phyloP scores from a whole-genome alignment of 1,284 basidiomycete genomes.

The Stygiomarasmius scandens region DNA sequence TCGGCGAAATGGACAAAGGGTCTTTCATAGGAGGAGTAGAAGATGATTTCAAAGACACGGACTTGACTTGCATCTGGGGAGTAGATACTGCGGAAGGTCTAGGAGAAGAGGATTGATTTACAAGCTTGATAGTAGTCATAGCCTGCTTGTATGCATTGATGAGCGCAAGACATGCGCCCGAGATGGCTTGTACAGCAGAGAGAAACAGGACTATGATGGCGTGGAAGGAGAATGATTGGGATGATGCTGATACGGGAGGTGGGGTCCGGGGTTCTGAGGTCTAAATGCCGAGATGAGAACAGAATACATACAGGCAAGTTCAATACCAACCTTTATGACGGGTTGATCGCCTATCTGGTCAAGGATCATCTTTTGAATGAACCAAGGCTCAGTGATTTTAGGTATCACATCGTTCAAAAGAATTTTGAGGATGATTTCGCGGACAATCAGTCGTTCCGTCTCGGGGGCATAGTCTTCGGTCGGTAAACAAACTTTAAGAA shows the following conservation, averaged over 20 bases:
- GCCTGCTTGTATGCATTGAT: constrained; percentile 70
- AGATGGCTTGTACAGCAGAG: constrained; percentile 72
- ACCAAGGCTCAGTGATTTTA: constrained; percentile 79
- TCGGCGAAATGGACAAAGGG: background rate
- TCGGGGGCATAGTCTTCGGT: constrained; percentile 70
- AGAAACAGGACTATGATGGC: constrained; percentile 65
- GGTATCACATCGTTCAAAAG: constrained; percentile 67
- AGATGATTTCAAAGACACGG: constrained; percentile 17
- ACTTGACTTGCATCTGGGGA: background rate
- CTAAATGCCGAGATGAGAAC: background rate
- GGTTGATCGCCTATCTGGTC: constrained; percentile 57
- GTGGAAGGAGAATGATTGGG: constrained; percentile 55
- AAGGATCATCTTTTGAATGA: constrained; percentile 68
- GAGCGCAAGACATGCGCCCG: constrained; percentile 65
- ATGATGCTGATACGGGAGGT: constrained; percentile 25
- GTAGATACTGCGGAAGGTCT: constrained; percentile 15
- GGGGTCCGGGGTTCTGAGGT: constrained; percentile 23
- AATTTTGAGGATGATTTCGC: constrained; percentile 77
- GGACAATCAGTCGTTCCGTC: constrained; percentile 71
- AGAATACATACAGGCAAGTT: background rate
- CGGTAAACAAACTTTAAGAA: constrained; percentile 70
- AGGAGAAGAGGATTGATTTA: constrained; percentile 50
- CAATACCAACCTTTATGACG: constrained; percentile 34
- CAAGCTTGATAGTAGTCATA: constrained; percentile 62
- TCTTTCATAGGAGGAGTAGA: constrained; percentile 10